Evolutionary conservation across 768 basidiomycete genomes (phyloP).

Genomic region (Holtermanniella nyarrowii): DNA sequence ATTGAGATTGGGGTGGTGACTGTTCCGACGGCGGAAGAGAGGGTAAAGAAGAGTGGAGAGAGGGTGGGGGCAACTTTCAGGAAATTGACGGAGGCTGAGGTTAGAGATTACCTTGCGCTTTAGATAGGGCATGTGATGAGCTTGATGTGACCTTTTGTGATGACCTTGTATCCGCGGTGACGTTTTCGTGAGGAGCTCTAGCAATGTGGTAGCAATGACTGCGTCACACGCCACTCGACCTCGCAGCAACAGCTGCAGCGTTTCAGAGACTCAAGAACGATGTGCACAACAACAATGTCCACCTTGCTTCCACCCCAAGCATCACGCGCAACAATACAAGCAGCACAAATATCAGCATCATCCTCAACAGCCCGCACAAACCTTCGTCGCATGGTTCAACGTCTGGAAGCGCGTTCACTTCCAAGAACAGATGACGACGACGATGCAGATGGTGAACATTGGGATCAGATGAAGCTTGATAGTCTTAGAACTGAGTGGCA

Average conservation of each 20-base stretch:
- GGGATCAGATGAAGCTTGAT: neutral
- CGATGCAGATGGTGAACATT: constrained; percentile 1
- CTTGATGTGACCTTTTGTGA: neutral
- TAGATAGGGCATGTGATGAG: constrained; percentile 10
- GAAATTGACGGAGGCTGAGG: constrained; percentile 92
- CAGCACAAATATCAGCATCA: too few species aligned
- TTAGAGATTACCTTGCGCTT: constrained; percentile 73
- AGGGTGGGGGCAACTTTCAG: constrained; percentile 78
- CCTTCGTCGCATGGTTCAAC: constrained; percentile 22
- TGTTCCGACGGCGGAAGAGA: constrained; percentile 58
- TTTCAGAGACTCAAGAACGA: too few species aligned
- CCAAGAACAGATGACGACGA: constrained; percentile 10
- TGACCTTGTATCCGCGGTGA: too few species aligned
- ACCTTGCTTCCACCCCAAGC: too few species aligned
- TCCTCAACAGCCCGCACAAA: constrained; percentile 30
- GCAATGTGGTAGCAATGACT: too few species aligned
- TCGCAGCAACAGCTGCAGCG: too few species aligned
- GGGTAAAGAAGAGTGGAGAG: constrained; percentile 61
- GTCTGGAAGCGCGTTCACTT: constrained; percentile 13
- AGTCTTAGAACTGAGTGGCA: neutral
- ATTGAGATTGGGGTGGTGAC: constrained; percentile 97
- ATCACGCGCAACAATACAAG: too few species aligned
- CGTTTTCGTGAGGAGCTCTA: too few species aligned
- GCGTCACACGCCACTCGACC: too few species aligned
- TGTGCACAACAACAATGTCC: too few species aligned